Evolutionary conservation across 1,284 basidiomycete species (phyloP).

Genomic region (Leccinum glutinopallens): DNA sequence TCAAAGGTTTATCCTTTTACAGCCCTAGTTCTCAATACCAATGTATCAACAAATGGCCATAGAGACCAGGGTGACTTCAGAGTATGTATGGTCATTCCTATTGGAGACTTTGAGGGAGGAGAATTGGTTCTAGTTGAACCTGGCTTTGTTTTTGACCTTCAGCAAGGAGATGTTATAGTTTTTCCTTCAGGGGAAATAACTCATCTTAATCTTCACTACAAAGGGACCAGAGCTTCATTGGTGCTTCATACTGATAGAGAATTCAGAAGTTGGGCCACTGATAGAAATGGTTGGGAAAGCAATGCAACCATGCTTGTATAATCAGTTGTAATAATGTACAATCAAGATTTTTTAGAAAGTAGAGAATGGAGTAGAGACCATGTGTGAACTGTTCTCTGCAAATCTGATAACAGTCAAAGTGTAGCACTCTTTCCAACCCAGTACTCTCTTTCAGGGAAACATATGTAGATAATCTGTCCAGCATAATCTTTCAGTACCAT

Average conservation of each 20-base stretch:
- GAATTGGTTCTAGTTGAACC: too few species aligned
- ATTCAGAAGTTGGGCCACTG: not conserved
- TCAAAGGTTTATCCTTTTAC: too few species aligned
- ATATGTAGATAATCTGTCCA: conserved; percentile 16
- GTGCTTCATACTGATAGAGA: not conserved
- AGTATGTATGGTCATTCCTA: too few species aligned
- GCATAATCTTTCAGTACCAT: not conserved
- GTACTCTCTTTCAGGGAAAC: conserved; percentile 25
- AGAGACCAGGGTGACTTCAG: too few species aligned
- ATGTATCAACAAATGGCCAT: too few species aligned
- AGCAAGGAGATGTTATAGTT: too few species aligned
- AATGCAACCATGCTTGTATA: not conserved
- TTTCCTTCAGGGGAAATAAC: too few species aligned
- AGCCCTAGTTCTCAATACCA: too few species aligned
- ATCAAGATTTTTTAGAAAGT: not conserved
- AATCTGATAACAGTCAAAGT: not conserved
- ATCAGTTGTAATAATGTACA: not conserved
- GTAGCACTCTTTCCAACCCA: not conserved
- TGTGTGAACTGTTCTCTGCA: not conserved
- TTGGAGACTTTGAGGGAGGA: too few species aligned
- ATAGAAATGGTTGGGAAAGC: not conserved
- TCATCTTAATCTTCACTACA: too few species aligned
- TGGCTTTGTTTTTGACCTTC: too few species aligned
- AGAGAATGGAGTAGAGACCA: not conserved
- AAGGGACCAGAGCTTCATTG: not conserved